Evolutionary conservation across 2,329 filamentous ascomycete species (phyloP).

Genomic region (Trichoderma aggressivum): DNA sequence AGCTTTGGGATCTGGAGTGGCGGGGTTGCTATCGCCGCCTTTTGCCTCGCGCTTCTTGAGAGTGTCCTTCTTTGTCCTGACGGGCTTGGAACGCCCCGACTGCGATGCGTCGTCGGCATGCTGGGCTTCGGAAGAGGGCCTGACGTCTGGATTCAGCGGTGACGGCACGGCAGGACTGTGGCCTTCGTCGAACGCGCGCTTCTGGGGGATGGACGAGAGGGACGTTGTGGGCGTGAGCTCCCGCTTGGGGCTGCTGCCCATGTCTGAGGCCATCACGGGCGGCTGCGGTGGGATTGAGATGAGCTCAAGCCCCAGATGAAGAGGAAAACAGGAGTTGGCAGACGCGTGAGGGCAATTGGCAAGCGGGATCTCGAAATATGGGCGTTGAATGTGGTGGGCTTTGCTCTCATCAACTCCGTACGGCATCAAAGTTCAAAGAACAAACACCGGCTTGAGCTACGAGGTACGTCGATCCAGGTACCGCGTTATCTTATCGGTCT

Average conservation of each 20-base stretch:
- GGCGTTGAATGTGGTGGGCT: neutral
- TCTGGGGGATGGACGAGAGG: conserved; percentile 56
- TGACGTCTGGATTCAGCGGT: conserved; percentile 67
- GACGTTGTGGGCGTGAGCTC: conserved; percentile 41
- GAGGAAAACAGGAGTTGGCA: neutral
- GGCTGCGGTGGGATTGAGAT: neutral
- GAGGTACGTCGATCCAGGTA: neutral
- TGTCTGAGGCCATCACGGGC: conserved; percentile 36
- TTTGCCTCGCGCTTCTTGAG: conserved; percentile 67
- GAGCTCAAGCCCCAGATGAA: neutral
- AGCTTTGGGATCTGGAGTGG: conserved; percentile 55
- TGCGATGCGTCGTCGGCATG: conserved; percentile 45
- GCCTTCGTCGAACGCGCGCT: conserved; percentile 64
- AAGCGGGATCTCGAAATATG: neutral
- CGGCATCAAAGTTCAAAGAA: neutral
- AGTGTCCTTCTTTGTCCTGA: conserved; percentile 61
- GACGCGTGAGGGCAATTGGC: neutral
- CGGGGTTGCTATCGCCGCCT: conserved; percentile 49
- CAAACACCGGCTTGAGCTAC: neutral
- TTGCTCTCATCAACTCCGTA: neutral
- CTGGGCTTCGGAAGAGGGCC: conserved; percentile 35
- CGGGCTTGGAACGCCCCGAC: conserved; percentile 36
- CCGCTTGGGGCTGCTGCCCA: conserved; percentile 37
- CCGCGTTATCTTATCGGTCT: conserved; percentile 17
- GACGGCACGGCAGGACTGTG: conserved; percentile 70